Base-by-base conservation (phyloP, 2,329 filamentous ascomycete genomes). In the Stachybotrys echinatus region DNA sequence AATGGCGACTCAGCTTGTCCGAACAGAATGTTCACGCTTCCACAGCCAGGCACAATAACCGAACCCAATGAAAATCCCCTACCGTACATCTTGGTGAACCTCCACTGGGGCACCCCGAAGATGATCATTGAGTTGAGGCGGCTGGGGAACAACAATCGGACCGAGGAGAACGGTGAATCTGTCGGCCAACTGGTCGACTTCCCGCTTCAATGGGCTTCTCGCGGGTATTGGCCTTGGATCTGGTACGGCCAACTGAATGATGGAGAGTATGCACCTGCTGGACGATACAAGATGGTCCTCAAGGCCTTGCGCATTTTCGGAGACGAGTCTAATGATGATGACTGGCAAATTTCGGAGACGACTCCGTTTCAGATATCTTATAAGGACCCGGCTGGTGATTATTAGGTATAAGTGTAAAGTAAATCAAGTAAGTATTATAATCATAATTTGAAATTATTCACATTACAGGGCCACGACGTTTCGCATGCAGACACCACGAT, bases 171-270 rank as follows among this genome's bases (percentile, higher is more conserved):
- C 69, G 48, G 51, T 53, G 68, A 63, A 53, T 66, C 67, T 8
- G 57, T 78, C 12, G 75, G 75, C 6, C 65, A 72, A 54, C 61
- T 74, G 17, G 61, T 63, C 14, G 64, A 59, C 21, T 75, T 73
- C 46, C 78, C 78, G 0, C 38, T 61, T 5, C 42, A 70, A 58
- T 67, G 56, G 55, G 54, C 50, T 31, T 50, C 61, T 6, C 64
- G 65, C 52, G 59, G 59, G 23, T 6, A 52, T 5, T 51, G 58
- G 50, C 48, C 55, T 6, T 37, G 61, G 6, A 47, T 51, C 0
- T 83, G 75, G 69, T 70, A 75, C 46, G 79, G 79, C 12, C 63
- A 65, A 48, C 62, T 81, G 5, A 65, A 65, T 0, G 69, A 74
- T 8, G 77, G 76, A 14, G 66, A 57, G 1, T 78, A 74, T 52